Base-by-base conservation (phyloP, 441 rosid genomes). In the Gossypium laxum region DNA sequence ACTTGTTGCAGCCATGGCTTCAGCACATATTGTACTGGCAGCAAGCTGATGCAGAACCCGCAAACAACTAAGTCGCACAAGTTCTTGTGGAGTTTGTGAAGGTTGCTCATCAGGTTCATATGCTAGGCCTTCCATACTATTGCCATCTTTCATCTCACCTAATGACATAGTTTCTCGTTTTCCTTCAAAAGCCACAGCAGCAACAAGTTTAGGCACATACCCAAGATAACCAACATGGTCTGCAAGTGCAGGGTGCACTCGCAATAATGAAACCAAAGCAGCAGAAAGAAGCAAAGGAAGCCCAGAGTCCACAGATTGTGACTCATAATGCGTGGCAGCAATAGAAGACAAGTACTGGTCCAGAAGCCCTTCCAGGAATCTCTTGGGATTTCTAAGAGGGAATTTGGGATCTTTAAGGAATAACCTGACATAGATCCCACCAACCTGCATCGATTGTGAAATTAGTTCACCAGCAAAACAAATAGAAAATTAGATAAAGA, bases 1-100 rank as follows among this genome's bases (percentile, higher is more conserved):
- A 81, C 98, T 92, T 70, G 99, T 95, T 61, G 99, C 96, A 63
- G 99, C 99, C 99, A 95, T 95, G 72, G 99, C 99, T 85, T 95
- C 99, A 3, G 97, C 99, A 81, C 99, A 95, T 66, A 84, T 84
- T 5, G 95, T 92, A 82, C 99, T 95, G 45, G 99, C 90, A 32
- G 97, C 99, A 78, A 95, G 99, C 81, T 95, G 99, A 85, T 95
- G 99, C 24, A 95, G 82, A 67, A 92, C 97, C 71, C 99, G 96
- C 82, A 95, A 85, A 77, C 99, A 95, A 81, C 99, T 95, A 64
- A 92, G 97, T 59, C 96, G 98, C 58, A 95, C 99, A 67, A 91
- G 93, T 75, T 95, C 98, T 76, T 91, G 99, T 58, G 88, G 97
- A 71, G 97, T 90, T 87, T 88, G 99, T 14, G 80, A 74, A 21